phyloP scores from a whole-genome alignment of 192 early-diverging fungal genomes.

The Linderina pennispora region DNA sequence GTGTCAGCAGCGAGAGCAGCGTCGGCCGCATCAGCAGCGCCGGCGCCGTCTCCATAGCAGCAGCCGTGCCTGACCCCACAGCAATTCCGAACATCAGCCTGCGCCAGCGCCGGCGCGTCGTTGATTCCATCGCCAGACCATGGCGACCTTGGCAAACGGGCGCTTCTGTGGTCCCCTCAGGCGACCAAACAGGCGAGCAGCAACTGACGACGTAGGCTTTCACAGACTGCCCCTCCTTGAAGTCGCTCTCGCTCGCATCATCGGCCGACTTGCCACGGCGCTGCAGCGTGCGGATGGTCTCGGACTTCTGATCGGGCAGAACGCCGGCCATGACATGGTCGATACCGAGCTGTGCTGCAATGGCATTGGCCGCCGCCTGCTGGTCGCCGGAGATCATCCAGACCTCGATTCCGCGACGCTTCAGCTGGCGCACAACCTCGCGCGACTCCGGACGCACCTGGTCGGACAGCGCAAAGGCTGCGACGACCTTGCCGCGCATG shows the following conservation, averaged over 20 bases:
- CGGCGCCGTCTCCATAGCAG: slow-evolving; percentile 86
- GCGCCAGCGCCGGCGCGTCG: slow-evolving; percentile 85
- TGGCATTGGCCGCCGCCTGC: slow-evolving; percentile 67
- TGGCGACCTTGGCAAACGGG: slow-evolving; percentile 60
- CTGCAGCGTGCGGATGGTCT: slow-evolving; percentile 67
- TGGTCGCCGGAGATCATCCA: slow-evolving; percentile 96
- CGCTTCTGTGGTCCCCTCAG: too few relatives aligned
- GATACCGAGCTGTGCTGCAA: slow-evolving; percentile 77
- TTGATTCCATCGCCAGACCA: slow-evolving; percentile 98
- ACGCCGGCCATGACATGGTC: slow-evolving; percentile 82
- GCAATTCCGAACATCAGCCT: slow-evolving; percentile 90
- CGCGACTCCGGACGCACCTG: slow-evolving; percentile 73
- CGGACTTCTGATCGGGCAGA: slow-evolving; percentile 81
- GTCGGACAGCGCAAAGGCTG: slow-evolving; percentile 77
- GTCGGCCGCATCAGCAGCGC: slow-evolving; percentile 76
- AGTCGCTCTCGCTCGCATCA: background rate
- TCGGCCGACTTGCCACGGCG: slow-evolving; percentile 10
- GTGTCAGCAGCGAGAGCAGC: slow-evolving; percentile 68
- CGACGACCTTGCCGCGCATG: slow-evolving; percentile 51
- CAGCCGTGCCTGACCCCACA: slow-evolving; percentile 81
- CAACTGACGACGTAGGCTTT: too few relatives aligned
- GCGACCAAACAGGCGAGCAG: too few relatives aligned
- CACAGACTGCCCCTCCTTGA: background rate
- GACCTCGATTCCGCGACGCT: slow-evolving; percentile 68
- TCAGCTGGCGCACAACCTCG: slow-evolving; percentile 61